Conservation (phyloP, 2,329 filamentous ascomycete species). For the Trichoderma arundinaceum region DNA sequence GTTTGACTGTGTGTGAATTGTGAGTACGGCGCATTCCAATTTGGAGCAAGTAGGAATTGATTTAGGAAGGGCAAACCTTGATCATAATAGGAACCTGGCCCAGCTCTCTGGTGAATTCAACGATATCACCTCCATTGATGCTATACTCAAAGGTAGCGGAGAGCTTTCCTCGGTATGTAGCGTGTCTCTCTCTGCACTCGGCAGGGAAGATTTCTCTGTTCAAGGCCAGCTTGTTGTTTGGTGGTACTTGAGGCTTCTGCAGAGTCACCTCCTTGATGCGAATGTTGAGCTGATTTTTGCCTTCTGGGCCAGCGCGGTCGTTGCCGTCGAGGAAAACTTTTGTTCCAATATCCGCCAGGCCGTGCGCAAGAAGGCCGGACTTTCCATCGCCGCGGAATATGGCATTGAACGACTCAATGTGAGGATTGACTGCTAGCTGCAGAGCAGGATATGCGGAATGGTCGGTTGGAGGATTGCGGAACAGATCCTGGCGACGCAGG, state of each 20-base stretch:
- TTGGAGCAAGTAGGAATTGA: not conserved
- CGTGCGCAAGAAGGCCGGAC: constrained; percentile 68
- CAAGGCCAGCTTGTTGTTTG: constrained; percentile 81
- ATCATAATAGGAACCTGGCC: constrained; percentile 93
- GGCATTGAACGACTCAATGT: constrained; percentile 94
- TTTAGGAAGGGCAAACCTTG: constrained; percentile 62
- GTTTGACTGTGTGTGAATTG: constrained; percentile 67
- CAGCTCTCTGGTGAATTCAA: constrained; percentile 82
- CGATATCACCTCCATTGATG: constrained; percentile 84
- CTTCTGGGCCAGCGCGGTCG: constrained; percentile 61
- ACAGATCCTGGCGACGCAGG: constrained; percentile 83
- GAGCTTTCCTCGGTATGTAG: constrained; percentile 86
- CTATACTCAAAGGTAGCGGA: constrained; percentile 82
- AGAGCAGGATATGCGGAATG: constrained; percentile 86
- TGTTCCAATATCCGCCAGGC: constrained; percentile 84
- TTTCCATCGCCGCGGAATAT: constrained; percentile 75
- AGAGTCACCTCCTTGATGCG: constrained; percentile 81
- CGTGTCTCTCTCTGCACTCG: constrained; percentile 93
- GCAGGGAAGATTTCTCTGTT: constrained; percentile 88
- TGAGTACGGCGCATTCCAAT: not conserved
- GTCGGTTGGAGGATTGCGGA: constrained; percentile 85
- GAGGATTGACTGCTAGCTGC: constrained; percentile 83
- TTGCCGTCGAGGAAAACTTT: constrained; percentile 87
- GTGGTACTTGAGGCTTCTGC: constrained; percentile 79
- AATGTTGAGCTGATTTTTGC: constrained; percentile 77